phyloP scores from a whole-genome alignment of 2,329 filamentous ascomycete species.

The Epichloe hybrida region DNA sequence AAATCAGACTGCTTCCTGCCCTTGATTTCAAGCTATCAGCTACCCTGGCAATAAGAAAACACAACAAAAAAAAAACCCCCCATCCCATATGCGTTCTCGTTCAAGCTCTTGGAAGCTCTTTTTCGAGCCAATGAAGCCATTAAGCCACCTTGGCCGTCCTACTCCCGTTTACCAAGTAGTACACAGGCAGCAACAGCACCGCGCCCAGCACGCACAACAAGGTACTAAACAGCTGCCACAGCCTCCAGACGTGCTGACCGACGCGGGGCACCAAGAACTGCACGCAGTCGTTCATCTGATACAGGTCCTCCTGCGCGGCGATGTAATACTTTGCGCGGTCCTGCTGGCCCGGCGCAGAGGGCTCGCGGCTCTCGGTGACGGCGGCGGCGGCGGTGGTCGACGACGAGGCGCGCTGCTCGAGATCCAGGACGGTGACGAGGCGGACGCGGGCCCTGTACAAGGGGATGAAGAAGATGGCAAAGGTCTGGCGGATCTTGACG shows the following conservation, averaged over 20 bases:
- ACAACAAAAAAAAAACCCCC: no score
- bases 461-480: conserved; percentile 65
- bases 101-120: no score
- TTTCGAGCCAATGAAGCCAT: not conserved
- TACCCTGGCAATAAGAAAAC: no score
- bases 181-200: conserved; percentile 28
- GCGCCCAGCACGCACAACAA: conserved; percentile 47
- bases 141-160: conserved; percentile 6
- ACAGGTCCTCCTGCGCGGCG: conserved; percentile 63
- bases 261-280: conserved; percentile 55
- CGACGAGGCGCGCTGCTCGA: conserved; percentile 30
- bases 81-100: no score
- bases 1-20: no score
- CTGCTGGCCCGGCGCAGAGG: conserved; percentile 8
- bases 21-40: no score
- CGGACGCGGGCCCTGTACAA: conserved; percentile 56
- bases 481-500: conserved; percentile 59
- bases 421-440: conserved; percentile 53
- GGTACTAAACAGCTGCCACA: conserved; percentile 52
- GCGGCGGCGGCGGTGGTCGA: not conserved
- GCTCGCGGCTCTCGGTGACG: conserved; percentile 6
- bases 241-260: conserved; percentile 37
- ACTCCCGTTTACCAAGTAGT: conserved; percentile 17
- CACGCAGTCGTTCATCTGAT: conserved; percentile 63
- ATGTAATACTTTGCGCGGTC: conserved; percentile 50